Evolutionary conservation across 805 yeast species (phyloP), one percentile per base, ranked within the genome.

Genomic region (Starmerella vitae): DNA sequence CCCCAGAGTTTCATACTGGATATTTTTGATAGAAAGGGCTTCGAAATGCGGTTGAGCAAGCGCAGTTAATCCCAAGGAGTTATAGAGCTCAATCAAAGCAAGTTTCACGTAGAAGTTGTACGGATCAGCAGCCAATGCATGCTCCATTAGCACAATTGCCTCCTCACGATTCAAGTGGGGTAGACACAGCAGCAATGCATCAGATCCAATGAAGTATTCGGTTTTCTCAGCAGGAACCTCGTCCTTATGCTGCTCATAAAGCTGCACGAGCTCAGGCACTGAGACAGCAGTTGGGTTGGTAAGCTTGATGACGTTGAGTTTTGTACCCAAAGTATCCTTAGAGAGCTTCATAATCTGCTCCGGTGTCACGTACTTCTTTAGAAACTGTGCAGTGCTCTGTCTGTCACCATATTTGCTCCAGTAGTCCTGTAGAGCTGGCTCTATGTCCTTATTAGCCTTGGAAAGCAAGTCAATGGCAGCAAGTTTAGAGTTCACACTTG

Each of bases 171-270:
- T 20, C 26, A 18, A 34, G 2, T n/a, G 10, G 3, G 44, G 45
- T 0, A 75, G 66, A 1, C 76, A 70, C 34, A 77, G 57, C 5
- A 84, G 54, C 8, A 81, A 56, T 34, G 81, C 68, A 39, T 77
- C 83, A 44, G 78, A 75, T 5, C 79, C 81, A 2, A 73, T 55
- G 45, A 76, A 78, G 54, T 78, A 79, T 54, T 85, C 94, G 30
- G 78, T 52, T 72, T 71, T 5, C 47, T 46, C 20, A 51, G 34
- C 34, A 68, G 57, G 27, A 64, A 54, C 14, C 50, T 55, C 42
- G 57, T 61, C 39, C 67, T 64, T 19, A 38, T 45, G 44, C 13
- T 54, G 46, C 13, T 60, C 57, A 53, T 68, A 77, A 21, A 60
- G 59, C 0, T 39, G 34, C n/a, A 70, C 52, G 34, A 66, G 60